A percentile compares a stretch with the other conserved stretches of the same genome.
These are phyloP conservation scores for Sporothrix mexicana DNA, from an alignment of 2,329 filamentous ascomycete species.

Conservation along the genomic window DNA sequence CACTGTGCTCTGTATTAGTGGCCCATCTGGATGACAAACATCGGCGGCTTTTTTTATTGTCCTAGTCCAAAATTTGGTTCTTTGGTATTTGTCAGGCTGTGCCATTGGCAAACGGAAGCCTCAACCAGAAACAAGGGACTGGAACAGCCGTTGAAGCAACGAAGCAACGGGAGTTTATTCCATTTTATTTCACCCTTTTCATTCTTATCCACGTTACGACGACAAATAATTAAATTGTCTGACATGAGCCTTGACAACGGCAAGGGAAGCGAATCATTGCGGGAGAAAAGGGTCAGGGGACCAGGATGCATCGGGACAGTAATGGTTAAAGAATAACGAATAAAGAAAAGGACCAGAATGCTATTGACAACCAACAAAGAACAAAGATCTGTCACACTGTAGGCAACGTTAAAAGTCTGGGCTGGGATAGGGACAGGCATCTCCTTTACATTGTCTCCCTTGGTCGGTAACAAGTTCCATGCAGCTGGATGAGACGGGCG, in stretches of 20 bases:
- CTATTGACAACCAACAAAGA: no score
- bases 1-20: no score
- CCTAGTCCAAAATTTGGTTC: neutral
- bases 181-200: no score
- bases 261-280: neutral
- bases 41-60: neutral
- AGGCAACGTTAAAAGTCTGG: neutral
- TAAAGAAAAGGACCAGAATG: no score
- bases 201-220: no score
- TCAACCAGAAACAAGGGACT: slow-evolving; percentile 11
- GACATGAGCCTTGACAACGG: neutral
- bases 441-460: neutral
- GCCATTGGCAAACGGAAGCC: neutral
- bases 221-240: neutral
- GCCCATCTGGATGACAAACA: neutral
- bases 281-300: neutral
- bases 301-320: neutral
- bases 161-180: neutral
- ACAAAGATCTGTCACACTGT: neutral
- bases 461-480: slow-evolving; percentile 29
- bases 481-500: slow-evolving; percentile 27
- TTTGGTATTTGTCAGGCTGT: slow-evolving; percentile 2
- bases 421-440: neutral
- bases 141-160: neutral
- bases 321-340: no score